Evolutionary conservation across 805 yeast genomes (phyloP), one percentile per base, ranked within the genome.

Genomic region (Metschnikowia lochheadii): DNA sequence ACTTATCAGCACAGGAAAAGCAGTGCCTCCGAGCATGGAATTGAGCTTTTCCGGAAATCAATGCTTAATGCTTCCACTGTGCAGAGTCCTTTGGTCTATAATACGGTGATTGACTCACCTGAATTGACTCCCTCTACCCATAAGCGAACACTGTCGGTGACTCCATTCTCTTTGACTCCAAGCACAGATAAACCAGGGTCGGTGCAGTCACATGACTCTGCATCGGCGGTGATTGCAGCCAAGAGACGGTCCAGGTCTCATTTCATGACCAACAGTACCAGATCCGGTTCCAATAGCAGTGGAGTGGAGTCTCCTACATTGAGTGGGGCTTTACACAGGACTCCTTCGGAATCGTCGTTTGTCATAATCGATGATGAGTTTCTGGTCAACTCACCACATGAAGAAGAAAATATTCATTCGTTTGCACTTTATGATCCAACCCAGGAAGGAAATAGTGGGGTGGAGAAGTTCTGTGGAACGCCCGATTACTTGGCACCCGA

Each of bases 401-500:
- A 57, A 6, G 57, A 60, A n/a, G 55, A 50, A 1, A 43, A 50
- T 5, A 56, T 66, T 11, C 62, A 68, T 5, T 65, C 68, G 5
- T 78, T 78, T 53, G 89, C 90, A 0, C 73, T 91, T 40, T 89
- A 83, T 63, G 90, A 90, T 64, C 96, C 96, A 0, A 79, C 78
- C 50, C 65, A 76, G 2, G 75, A 78, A 1, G 46, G 40, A 15
- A 52, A 57, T 21, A 56, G 56, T 34, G 81, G 79, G 47, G 72
- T 76, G 23, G 80, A 83, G 58, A 80, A 78, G 54, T 91, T 92
- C 60, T 96, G 90, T 32, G 99, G 99, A 0, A 94, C 99, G 0
- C 99, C 99, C 0, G 99, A 94, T 65, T 94, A 94, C 66, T 77
- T 95, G 37, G 96, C 99, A 0, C 99, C 99, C 0, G 99, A 94